Base-by-base conservation (phyloP, 306 rosid species). In the Pueraria montana region DNA sequence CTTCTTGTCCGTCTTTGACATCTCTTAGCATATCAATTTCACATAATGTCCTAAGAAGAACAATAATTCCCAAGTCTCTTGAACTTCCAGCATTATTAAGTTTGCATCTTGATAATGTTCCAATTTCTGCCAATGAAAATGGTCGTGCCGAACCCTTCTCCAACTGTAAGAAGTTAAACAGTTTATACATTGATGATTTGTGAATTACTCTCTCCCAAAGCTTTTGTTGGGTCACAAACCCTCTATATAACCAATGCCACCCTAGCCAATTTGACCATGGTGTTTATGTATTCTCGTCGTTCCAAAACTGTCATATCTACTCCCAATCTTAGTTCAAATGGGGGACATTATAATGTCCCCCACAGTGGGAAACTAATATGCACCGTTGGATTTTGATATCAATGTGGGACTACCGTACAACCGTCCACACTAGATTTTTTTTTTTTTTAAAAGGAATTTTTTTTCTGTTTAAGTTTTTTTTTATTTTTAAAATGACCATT, bases 81-180 rank as follows among this genome's bases (percentile, higher is more conserved):
- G n/a, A 83, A 10, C 82, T 83, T 21, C 86, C 82, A 2, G 21
- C 16, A 0, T 21, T 76, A 4, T 50, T 24, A 17, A 55, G 40
- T 46, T 32, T 83, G 72, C 78, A 30, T 27, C 77, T 83, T 3
- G 72, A 20, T 3, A 9, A 0, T 13, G 72, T 83, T 68, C 32
- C 30, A 6, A 43, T 76, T 83, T 72, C 38, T 7, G 23, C 55
- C 0, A 16, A 67, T 68, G n/a, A 56, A 3, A 45, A 3, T 18
- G 77, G 72, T 4, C 11, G 9, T 53, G 64, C 77, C 2, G 72
- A 82, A 55, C 86, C 86, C 64, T 76, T 82, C 49, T 82, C 86
- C 0, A 32, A 18, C 0, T 76, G 78, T 56, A 26, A 8, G 0
- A 77, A 30, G 55, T 56, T 83, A 32, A 67, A 63, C 4, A 43